Evolutionary conservation across 164 flowering plant species (phyloP).

Genomic region (Vitis rotundifolia): DNA sequence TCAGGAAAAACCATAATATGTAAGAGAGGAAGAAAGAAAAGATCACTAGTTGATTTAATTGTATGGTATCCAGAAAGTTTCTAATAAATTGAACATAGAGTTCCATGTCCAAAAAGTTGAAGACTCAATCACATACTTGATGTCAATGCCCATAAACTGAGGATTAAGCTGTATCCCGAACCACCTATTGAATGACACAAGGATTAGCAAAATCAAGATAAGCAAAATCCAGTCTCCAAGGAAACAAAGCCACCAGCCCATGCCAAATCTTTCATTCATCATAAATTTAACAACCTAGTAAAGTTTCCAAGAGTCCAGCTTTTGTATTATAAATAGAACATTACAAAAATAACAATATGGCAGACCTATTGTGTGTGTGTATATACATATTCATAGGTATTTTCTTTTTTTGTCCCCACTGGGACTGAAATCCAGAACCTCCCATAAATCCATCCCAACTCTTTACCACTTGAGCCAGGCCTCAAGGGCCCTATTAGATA

Average conservation of each 20-base stretch:
- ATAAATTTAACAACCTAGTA: too few species aligned
- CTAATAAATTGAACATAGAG: not conserved
- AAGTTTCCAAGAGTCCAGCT: too few species aligned
- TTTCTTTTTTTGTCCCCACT: too few species aligned
- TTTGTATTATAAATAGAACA: too few species aligned
- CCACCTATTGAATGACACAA: constrained; percentile 70
- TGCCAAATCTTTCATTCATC: not conserved
- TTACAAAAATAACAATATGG: too few species aligned
- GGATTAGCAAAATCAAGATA: constrained; percentile 9
- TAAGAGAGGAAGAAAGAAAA: not conserved
- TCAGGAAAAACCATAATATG: not conserved
- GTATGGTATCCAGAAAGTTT: not conserved
- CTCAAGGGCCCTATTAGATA: too few species aligned
- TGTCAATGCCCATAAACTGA: constrained; percentile 84
- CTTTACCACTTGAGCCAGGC: too few species aligned
- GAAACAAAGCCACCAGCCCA: not conserved
- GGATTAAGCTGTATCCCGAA: constrained; percentile 98
- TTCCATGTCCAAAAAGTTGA: constrained; percentile 5
- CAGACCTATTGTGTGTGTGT: too few species aligned
- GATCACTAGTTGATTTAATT: not conserved
- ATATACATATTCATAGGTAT: too few species aligned
- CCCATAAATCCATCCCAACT: too few species aligned
- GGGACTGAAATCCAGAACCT: too few species aligned
- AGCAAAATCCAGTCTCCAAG: not conserved
- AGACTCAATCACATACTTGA: constrained; percentile 66